Base-by-base conservation (phyloP, 257 asterid species). In the Solanum gracilifrons region DNA sequence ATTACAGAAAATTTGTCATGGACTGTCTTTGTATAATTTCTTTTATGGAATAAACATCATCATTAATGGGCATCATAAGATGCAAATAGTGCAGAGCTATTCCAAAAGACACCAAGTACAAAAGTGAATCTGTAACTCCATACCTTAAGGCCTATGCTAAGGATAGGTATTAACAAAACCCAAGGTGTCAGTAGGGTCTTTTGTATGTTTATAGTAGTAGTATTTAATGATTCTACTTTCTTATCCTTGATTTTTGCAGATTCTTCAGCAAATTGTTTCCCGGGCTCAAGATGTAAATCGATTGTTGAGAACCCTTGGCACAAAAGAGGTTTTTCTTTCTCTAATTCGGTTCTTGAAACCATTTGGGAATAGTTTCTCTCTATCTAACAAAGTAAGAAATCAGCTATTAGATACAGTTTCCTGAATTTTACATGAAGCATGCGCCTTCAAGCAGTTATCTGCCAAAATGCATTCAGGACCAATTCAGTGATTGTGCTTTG, bases 231-330 rank as follows among this genome's bases (percentile, higher is more conserved):
- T 8, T 15, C 83, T 74, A 3, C 62, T 33, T 51, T 51, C 33
- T 48, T 86, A 29, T 89, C 62, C 86, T 89, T 86, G 86, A 27
- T 62, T 82, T 85, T 85, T 90, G 84, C 98, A 97, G 99, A 94
- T 97, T 93, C 93, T 97, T 74, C 99, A 96, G 90, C 92, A 90
- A 87, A 93, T 97, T 74, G 92, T 96, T 90, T 86, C 85, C 82
- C 93, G 96, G 88, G 98, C 97, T 83, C 94, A 91, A 77, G 98
- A 92, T 91, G 91, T 93, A 77, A 89, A 83, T 88, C 97, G 93
- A 27, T 89, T 95, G 85, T 89, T 91, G 92, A 96, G 99, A 90
- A 94, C 98, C 87, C 98, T 97, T 86, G 94, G 99, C 90, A 95
- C 98, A 87, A 96, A 96, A 91, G 99, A 97, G 99, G 99, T 97